Base-by-base conservation (phyloP, 345 rosid species). In the Bruguiera sexangula region DNA sequence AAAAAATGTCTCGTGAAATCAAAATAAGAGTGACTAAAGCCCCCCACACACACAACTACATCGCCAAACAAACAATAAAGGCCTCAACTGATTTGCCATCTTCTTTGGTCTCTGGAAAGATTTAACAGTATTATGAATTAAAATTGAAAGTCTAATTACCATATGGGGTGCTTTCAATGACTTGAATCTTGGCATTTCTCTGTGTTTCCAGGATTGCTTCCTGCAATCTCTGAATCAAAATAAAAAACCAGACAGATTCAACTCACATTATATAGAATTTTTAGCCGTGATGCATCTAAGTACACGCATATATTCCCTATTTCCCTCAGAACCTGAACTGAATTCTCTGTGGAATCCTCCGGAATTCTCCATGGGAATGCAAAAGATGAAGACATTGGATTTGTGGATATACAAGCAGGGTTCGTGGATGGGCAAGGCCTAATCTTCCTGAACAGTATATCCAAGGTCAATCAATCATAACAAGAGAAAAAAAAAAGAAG, bases 341-440 rank as follows among this genome's bases (percentile, higher is more conserved):
- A 85, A 77, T 85, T 81, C 21, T 66, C 79, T 8, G 59, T 64
- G 36, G 85, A 80, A 69, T 55, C 70, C 48, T 85, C 90, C 31
- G 96, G 89, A 76, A 93, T 86, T 20, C 30, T 80, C 86, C 73
- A 80, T 2, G 98, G 98, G 71, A 93, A 90, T 24, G 86, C 73
- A 67, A 88, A 94, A 34, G 90, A 87, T n/a, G 96, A 84, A 10
- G 98, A 89, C 72, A 83, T 88, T 0, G 98, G 96, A 77, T 94
- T 94, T 11, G 97, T 88, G 0, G 98, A 89, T 6, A 94, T 73
- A 82, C 97, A 91, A 5, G 97, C 88, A 3, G 98, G 95, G 75
- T 94, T 91, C 3, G 80, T 81, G 4, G 98, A 91, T 30, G 98
- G 98, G 66, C 97, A 94, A 68, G 97, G 90, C 68, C 92, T 82